phyloP scores from a whole-genome alignment of 768 basidiomycete species.

The Boletus coccyginus region DNA sequence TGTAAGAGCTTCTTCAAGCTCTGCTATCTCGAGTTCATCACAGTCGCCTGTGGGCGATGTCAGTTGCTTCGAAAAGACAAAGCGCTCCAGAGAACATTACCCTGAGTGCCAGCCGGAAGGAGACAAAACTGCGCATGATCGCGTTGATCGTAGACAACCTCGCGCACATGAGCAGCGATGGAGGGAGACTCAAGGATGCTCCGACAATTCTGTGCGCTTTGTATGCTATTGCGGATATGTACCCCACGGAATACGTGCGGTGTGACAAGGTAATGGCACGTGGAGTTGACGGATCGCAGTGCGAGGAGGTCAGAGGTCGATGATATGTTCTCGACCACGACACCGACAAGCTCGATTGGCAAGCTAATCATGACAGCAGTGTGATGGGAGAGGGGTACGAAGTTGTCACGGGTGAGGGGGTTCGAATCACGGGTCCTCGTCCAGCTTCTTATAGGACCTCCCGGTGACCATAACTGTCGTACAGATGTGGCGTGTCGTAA shows the following conservation, averaged over 20 bases:
- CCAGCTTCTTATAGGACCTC: constrained; percentile 8
- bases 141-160: constrained; percentile 30
- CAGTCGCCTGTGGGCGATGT: constrained; percentile 11
- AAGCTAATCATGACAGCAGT: constrained; percentile 20
- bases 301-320: constrained; percentile 28
- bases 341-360: constrained; percentile 28
- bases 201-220: constrained; percentile 25
- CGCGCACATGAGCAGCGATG: constrained; percentile 24
- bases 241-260: constrained; percentile 23
- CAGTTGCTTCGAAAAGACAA: not conserved
- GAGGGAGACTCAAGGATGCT: constrained; percentile 22
- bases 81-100: not conserved
- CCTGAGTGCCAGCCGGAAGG: constrained; percentile 11
- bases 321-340: constrained; percentile 22
- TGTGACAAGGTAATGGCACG: constrained; percentile 25
- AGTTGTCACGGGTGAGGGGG: not conserved
- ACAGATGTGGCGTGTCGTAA: constrained; percentile 1
- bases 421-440: too few species aligned
- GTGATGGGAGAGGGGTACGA: not conserved
- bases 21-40: constrained; percentile 31
- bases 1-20: constrained; percentile 30
- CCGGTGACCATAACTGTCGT: not conserved
- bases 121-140: constrained; percentile 26
- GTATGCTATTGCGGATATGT: constrained; percentile 24
- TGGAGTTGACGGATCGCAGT: constrained; percentile 26